Conservation (phyloP, 1,139 yeast genomes). For the Hanseniaspora uvarum region DNA sequence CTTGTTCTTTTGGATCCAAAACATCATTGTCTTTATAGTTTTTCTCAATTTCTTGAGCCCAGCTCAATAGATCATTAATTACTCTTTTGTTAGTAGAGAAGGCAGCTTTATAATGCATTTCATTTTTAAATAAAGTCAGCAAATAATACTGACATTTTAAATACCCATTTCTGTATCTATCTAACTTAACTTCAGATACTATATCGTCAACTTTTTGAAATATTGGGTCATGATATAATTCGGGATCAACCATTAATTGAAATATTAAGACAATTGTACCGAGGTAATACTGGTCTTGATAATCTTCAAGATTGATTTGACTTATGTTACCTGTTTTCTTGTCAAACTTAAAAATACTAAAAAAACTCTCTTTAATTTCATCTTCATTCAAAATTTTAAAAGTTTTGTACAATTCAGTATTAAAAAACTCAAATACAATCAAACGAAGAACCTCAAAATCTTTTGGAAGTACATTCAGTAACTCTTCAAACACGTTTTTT, state of each 20-base stretch:
- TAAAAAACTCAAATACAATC: constrained; percentile 1
- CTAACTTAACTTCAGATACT: not conserved
- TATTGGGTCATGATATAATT: not conserved
- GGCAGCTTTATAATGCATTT: constrained; percentile 5
- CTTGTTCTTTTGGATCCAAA: not conserved
- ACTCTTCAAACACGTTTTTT: constrained; percentile 2
- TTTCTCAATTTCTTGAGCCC: constrained; percentile 10
- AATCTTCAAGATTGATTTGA: not conserved
- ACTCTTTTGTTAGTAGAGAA: not conserved
- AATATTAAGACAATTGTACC: constrained; percentile 7
- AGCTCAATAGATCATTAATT: not conserved
- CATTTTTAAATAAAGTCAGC: constrained; percentile 1
- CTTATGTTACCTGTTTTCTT: not conserved
- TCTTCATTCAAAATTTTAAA: constrained; percentile 5
- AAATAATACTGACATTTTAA: not conserved
- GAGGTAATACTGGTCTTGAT: constrained; percentile 11
- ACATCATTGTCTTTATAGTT: not conserved
- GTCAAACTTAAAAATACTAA: not conserved
- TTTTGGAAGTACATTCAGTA: constrained; percentile 1
- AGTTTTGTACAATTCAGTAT: not conserved
- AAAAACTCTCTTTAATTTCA: not conserved
- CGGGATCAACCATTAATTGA: constrained; percentile 10
- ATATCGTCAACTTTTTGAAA: constrained; percentile 4
- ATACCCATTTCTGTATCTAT: not conserved
- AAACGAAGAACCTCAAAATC: not conserved